A percentile compares a stretch with the other conserved stretches of the same genome.
Evolutionary conservation across 306 rosid species (phyloP).

Genomic region (Glycyrrhiza uralensis): DNA sequence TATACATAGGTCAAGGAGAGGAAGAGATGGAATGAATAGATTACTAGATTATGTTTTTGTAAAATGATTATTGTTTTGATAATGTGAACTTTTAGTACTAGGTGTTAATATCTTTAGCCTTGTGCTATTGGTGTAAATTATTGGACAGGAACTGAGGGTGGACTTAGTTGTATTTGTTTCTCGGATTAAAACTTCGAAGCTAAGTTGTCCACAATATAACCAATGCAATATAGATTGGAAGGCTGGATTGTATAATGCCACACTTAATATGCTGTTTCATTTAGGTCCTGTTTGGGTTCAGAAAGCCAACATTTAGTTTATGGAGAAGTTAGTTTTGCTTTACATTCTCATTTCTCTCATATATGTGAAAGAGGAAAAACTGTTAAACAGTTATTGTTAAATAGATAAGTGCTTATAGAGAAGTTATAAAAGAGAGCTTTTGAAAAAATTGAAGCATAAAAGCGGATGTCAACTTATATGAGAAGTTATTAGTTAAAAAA

Average conservation of each 20-base stretch:
- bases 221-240: neutral
- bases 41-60: neutral
- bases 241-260: neutral
- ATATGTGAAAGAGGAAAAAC: too few species aligned
- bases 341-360: too few species aligned
- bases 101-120: neutral
- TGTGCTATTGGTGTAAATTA: neutral
- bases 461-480: too few species aligned
- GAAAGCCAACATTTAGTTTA: too few species aligned
- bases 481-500: too few species aligned
- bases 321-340: too few species aligned
- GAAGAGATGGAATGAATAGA: neutral
- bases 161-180: neutral
- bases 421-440: too few species aligned
- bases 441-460: too few species aligned
- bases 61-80: neutral
- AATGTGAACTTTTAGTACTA: neutral
- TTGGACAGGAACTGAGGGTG: neutral
- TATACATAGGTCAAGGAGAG: conserved; percentile 9
- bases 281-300: too few species aligned
- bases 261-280: neutral
- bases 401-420: too few species aligned
- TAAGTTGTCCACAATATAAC: neutral
- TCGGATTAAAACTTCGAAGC: neutral
- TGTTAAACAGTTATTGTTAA: too few species aligned